These are phyloP conservation scores for Fusarium odoratissimum DNA, from an alignment of 2,329 filamentous ascomycete species.

Conservation along the genomic window DNA sequence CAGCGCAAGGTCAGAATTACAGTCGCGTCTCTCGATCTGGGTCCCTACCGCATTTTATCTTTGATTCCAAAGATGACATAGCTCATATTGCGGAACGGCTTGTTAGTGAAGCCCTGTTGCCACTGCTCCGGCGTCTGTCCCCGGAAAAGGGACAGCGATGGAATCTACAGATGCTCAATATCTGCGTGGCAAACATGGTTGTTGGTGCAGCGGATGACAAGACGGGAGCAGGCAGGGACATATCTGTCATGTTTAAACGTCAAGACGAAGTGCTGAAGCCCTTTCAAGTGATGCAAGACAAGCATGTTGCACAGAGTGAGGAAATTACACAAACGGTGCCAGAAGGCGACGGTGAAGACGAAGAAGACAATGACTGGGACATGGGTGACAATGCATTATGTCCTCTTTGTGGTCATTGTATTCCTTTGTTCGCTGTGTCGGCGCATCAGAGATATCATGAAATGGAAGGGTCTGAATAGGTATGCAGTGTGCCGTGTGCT, in stretches of 20 bases:
- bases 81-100: slow-evolving; percentile 75
- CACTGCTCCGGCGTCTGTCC: slow-evolving; percentile 80
- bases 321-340: slow-evolving; percentile 38
- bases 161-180: slow-evolving; percentile 86
- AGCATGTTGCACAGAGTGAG: slow-evolving; percentile 42
- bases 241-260: slow-evolving; percentile 82
- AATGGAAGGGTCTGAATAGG: slow-evolving; percentile 41
- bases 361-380: slow-evolving; percentile 46
- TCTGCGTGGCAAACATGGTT: slow-evolving; percentile 89
- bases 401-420: slow-evolving; percentile 62
- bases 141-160: slow-evolving; percentile 73
- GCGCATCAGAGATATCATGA: slow-evolving; percentile 62
- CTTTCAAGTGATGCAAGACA: slow-evolving; percentile 66
- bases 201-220: slow-evolving; percentile 63
- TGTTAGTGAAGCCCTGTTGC: slow-evolving; percentile 74
- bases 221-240: slow-evolving; percentile 76
- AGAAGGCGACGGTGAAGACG: slow-evolving; percentile 37
- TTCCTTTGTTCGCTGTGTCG: slow-evolving; percentile 68
- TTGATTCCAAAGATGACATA: slow-evolving; percentile 68
- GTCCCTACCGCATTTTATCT: slow-evolving; percentile 78
- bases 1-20: slow-evolving; percentile 66
- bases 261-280: slow-evolving; percentile 77
- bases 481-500: background rate
- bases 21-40: slow-evolving; percentile 81
- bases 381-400: slow-evolving; percentile 51